Evolutionary conservation across 331 rosid species (phyloP), one percentile per base, ranked within the genome.

Genomic region (Acacia pycnantha): DNA sequence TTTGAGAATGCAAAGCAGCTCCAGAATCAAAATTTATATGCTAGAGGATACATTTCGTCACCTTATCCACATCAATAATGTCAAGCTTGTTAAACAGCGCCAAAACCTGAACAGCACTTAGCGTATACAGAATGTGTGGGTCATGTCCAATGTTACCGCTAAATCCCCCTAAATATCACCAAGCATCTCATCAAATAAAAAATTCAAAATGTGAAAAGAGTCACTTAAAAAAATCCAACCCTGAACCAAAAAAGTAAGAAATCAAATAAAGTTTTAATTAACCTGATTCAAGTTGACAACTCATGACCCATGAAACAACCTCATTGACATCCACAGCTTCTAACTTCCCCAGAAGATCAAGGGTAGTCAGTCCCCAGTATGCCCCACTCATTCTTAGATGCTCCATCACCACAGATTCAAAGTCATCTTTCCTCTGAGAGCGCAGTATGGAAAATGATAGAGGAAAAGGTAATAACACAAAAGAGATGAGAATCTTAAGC

Each of bases 81-180:
- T 85, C 85, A 76, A 93, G 77, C 88, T 90, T 92, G 89, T 92
- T 87, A 83, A 91, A 92, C 65, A 90, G 91, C 51, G 91, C 93
- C 86, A 95, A 90, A 86, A 87, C 93, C 89, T 95, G 97, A 68
- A 95, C 92, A 9, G 92, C 94, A 64, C 97, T 90, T 19, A 90
- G 89, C 35, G 98, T 92, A 83, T 93, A 91, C 68, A 86, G 81
- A 64, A 92, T 59, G 77, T 93, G 97, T 0, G 97, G 97, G 40
- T 91, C 97, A 78, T 95, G 98, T 46, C 92, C 97, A 83, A 92
- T 40, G 73, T 92, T 93, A 82, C 99, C 99, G n/a, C 88, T 90
- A 79, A 92, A 95, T 29, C 97, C 99, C 80, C 98, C 97, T 88
- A 85, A 81, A 81, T 11, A 68, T 47, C 79, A 80, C 59, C 47